phyloP scores from a whole-genome alignment of 1,139 yeast species.

The Blastobotrys proliferans region DNA sequence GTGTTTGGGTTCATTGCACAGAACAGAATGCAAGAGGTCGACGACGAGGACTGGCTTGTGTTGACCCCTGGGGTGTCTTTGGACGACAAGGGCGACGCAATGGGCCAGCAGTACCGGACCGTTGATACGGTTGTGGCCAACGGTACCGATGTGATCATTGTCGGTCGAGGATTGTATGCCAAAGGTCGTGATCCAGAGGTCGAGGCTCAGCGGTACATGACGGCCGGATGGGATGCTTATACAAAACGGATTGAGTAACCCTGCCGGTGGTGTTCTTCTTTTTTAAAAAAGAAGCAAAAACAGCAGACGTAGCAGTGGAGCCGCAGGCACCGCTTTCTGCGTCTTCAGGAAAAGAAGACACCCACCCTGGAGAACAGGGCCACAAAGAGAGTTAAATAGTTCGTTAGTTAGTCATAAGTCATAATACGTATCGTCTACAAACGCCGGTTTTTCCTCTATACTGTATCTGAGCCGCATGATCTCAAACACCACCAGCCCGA shows the following conservation, averaged over 20 bases:
- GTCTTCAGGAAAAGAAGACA: too few relatives aligned
- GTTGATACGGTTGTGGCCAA: constrained; percentile 76
- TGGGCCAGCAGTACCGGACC: constrained; percentile 96
- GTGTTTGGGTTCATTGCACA: constrained; percentile 97
- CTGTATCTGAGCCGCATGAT: constrained; percentile 55
- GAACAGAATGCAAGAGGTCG: constrained; percentile 71
- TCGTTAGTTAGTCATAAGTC: too few relatives aligned
- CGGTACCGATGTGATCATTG: constrained; percentile 92
- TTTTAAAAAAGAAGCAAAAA: too few relatives aligned
- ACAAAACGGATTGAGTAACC: too few relatives aligned
- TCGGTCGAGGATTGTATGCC: constrained; percentile 96
- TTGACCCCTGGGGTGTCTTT: constrained; percentile 99
- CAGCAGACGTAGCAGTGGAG: too few relatives aligned
- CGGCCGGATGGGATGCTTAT: constrained; percentile 94
- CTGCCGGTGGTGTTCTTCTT: too few relatives aligned
- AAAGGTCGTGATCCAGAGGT: constrained; percentile 86
- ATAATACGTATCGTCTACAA: constrained; percentile 10
- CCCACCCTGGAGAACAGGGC: too few relatives aligned
- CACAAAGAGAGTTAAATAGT: too few relatives aligned
- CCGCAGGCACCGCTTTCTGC: too few relatives aligned
- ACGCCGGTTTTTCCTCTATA: constrained; percentile 16
- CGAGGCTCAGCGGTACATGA: constrained; percentile 84
- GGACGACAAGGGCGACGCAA: constrained; percentile 93
- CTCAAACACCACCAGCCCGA: constrained; percentile 81
- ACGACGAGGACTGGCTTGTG: constrained; percentile 77